A percentile compares a stretch with the other conserved stretches of the same genome.
Evolutionary conservation across 2,329 filamentous ascomycete species (phyloP).

Genomic region (Blumeria hordei): DNA sequence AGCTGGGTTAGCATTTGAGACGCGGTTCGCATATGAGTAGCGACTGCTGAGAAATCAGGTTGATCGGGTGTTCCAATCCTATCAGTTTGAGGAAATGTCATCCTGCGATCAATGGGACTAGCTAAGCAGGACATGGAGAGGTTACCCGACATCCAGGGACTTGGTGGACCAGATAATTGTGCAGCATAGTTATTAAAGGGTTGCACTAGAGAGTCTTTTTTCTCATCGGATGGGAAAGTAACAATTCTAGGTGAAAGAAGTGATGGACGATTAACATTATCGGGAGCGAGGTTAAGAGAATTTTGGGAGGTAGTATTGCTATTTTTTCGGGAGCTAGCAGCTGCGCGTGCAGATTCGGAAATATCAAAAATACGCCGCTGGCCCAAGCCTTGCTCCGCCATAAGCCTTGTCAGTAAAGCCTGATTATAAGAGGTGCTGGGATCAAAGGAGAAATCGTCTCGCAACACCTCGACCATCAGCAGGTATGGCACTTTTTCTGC

Average conservation of each 20-base stretch:
- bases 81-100: slow-evolving; percentile 31
- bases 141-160: slow-evolving; percentile 33
- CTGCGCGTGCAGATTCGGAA: slow-evolving; percentile 33
- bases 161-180: slow-evolving; percentile 35
- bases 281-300: slow-evolving; percentile 18
- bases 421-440: slow-evolving; percentile 51
- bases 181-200: slow-evolving; percentile 29
- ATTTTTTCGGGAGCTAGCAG: not conserved
- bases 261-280: slow-evolving; percentile 49
- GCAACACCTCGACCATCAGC: slow-evolving; percentile 60
- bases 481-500: slow-evolving; percentile 70
- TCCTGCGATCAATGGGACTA: slow-evolving; percentile 38
- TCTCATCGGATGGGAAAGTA: slow-evolving; percentile 22
- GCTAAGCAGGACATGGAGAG: slow-evolving; percentile 38
- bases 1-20: slow-evolving; percentile 72
- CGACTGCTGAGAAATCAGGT: slow-evolving; percentile 58
- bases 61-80: slow-evolving; percentile 35
- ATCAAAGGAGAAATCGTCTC: slow-evolving; percentile 66
- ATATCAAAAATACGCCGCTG: slow-evolving; percentile 41
- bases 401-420: slow-evolving; percentile 31
- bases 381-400: slow-evolving; percentile 28
- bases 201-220: slow-evolving; percentile 13
- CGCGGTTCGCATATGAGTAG: slow-evolving; percentile 69
- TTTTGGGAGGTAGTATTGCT: slow-evolving; percentile 7
- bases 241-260: slow-evolving; percentile 34